These are phyloP conservation scores for Aspergillus affinis DNA, from an alignment of 495 filamentous ascomycete genomes.

Conservation along the genomic window DNA sequence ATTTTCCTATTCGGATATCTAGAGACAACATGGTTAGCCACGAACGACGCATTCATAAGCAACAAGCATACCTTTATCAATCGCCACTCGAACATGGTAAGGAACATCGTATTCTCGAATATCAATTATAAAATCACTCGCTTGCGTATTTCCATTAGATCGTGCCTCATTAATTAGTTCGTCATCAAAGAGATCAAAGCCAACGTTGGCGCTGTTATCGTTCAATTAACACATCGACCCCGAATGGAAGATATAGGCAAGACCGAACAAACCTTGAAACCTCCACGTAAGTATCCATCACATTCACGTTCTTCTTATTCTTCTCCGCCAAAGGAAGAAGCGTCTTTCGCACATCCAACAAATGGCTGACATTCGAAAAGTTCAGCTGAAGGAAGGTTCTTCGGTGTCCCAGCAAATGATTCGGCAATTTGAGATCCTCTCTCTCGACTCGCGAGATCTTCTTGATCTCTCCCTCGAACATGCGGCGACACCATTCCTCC, in stretches of 20 bases:
- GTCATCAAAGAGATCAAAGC: constrained; percentile 96
- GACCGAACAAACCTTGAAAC: constrained; percentile 69
- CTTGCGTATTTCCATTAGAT: constrained; percentile 78
- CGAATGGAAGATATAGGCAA: neutral
- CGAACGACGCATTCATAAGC: neutral
- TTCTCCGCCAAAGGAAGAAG: constrained; percentile 93
- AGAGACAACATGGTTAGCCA: constrained; percentile 16
- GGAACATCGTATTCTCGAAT: constrained; percentile 99
- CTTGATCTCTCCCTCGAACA: constrained; percentile 84
- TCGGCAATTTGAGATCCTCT: constrained; percentile 94
- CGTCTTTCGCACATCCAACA: constrained; percentile 76
- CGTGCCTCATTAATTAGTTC: constrained; percentile 81
- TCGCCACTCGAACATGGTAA: constrained; percentile 97
- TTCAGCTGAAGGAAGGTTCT: constrained; percentile 79
- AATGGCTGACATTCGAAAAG: constrained; percentile 83
- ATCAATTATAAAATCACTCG: constrained; percentile 97
- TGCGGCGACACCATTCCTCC: constrained; percentile 89
- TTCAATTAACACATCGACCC: constrained; percentile 26
- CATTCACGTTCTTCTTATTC: constrained; percentile 90
- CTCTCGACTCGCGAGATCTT: constrained; percentile 74
- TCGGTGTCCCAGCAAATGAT: constrained; percentile 90
- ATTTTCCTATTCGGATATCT: constrained; percentile 96
- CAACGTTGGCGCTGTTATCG: constrained; percentile 67
- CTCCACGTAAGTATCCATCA: constrained; percentile 98
- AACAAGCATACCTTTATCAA: constrained; percentile 73